Conservation (phyloP, 2,329 filamentous ascomycete genomes). For the Chaetomium olivaceum region DNA sequence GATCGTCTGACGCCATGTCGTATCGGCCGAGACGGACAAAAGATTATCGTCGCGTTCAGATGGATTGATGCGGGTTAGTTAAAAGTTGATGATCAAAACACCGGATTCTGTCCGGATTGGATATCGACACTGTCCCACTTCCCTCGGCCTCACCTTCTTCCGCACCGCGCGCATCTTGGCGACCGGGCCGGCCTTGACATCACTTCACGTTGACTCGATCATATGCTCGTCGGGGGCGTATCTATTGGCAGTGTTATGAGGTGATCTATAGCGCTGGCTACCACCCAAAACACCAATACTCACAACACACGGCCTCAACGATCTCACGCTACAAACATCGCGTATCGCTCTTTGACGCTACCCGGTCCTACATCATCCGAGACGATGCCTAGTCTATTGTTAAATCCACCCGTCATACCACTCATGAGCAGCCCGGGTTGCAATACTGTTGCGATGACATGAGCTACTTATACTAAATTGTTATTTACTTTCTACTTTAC, state of each 20-base stretch:
- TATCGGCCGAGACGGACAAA: not conserved
- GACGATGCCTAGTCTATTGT: no score
- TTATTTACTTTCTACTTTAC: no score
- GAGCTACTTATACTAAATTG: not conserved
- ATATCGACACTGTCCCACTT: not conserved
- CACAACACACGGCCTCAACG: no score
- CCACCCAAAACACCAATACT: not conserved
- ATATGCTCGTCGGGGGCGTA: not conserved
- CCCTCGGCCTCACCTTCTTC: constrained; percentile 24
- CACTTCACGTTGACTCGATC: not conserved
- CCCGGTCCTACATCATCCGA: not conserved
- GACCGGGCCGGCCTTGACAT: not conserved
- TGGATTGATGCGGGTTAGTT: not conserved
- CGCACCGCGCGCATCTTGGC: constrained; percentile 14
- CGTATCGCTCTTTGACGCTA: not conserved
- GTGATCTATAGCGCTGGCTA: not conserved
- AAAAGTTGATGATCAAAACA: not conserved
- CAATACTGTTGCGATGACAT: not conserved
- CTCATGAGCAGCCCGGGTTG: no score
- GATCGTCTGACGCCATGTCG: constrained; percentile 13
- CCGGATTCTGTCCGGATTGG: not conserved
- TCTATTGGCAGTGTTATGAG: not conserved
- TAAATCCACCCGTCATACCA: not conserved
- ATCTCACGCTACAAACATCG: not conserved
- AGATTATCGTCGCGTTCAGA: not conserved